Evolutionary conservation across 768 basidiomycete species (phyloP).

Genomic region (Termitomyces sp.): DNA sequence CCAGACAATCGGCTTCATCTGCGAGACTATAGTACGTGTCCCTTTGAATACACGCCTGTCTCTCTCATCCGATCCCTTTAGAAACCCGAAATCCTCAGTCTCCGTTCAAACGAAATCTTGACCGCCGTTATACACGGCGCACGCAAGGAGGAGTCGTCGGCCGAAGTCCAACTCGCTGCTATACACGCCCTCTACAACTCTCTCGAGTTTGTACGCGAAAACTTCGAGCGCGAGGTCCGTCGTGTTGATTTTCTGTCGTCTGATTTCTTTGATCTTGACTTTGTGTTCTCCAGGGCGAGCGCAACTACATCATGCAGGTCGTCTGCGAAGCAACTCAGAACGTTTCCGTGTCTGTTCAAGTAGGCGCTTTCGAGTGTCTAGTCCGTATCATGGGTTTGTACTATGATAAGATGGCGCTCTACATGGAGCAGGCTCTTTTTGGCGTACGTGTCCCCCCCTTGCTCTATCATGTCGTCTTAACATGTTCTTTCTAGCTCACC

Average conservation of each 20-base stretch:
- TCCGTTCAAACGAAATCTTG: constrained; percentile 93
- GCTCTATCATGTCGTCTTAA: not conserved
- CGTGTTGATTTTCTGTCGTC: not conserved
- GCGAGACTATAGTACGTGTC: constrained; percentile 86
- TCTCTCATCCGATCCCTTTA: constrained; percentile 27
- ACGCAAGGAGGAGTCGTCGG: constrained; percentile 87
- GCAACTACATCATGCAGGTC: constrained; percentile 99
- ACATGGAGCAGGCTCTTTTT: constrained; percentile 99
- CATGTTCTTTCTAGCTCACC: constrained; percentile 56
- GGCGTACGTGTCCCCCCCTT: constrained; percentile 56
- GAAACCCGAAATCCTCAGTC: constrained; percentile 89
- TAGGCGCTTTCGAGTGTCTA: constrained; percentile 93
- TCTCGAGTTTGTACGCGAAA: constrained; percentile 94
- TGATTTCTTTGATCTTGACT: constrained; percentile 7
- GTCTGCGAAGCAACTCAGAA: constrained; percentile 98
- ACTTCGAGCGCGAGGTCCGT: constrained; percentile 94
- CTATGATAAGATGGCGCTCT: constrained; percentile 98
- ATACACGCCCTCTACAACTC: constrained; percentile 93
- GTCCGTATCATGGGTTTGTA: constrained; percentile 97
- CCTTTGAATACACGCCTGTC: not conserved
- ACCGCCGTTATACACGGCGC: constrained; percentile 99
- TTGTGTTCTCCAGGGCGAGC: constrained; percentile 67
- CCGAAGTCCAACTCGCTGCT: constrained; percentile 90
- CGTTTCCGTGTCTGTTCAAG: constrained; percentile 72
- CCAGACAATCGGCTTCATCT: constrained; percentile 95